Evolutionary conservation across 2,329 filamentous ascomycete species (phyloP).

Genomic region (Botrytis sinoallii): DNA sequence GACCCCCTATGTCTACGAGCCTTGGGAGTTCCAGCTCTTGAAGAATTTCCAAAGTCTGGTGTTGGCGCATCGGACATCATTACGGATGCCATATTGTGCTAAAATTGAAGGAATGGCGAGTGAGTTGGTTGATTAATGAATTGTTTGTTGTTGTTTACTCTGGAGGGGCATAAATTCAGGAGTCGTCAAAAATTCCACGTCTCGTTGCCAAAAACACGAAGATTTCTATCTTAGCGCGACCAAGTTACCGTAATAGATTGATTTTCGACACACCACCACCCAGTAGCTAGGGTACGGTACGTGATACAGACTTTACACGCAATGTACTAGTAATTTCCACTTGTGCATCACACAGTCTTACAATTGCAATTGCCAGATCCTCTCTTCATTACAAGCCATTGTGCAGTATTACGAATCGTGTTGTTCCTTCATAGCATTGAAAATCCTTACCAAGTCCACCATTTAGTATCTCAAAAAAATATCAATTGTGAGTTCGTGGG

Average conservation of each 20-base stretch:
- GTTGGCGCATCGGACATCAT: conserved; percentile 37
- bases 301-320: not conserved
- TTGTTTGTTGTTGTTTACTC: conserved; percentile 19
- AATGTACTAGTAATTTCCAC: not conserved
- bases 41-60: conserved; percentile 32
- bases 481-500: not conserved
- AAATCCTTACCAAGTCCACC: not conserved
- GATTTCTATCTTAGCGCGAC: conserved; percentile 26
- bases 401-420: not conserved
- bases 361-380: not conserved
- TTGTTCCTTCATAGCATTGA: not conserved
- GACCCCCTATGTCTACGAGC: conserved; percentile 32
- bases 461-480: not conserved
- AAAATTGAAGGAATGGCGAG: conserved; percentile 15
- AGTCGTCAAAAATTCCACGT: conserved; percentile 23
- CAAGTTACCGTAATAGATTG: conserved; percentile 32
- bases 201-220: conserved; percentile 18
- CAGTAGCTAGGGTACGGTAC: not conserved
- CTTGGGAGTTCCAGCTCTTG: conserved; percentile 32
- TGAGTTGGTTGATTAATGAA: conserved; percentile 23
- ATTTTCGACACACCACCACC: not conserved
- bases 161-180: conserved; percentile 30
- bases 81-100: conserved; percentile 35
- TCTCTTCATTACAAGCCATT: not conserved
- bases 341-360: not conserved